phyloP scores from a whole-genome alignment of 2,329 filamentous ascomycete species.

The Colletotrichum scovillei region DNA sequence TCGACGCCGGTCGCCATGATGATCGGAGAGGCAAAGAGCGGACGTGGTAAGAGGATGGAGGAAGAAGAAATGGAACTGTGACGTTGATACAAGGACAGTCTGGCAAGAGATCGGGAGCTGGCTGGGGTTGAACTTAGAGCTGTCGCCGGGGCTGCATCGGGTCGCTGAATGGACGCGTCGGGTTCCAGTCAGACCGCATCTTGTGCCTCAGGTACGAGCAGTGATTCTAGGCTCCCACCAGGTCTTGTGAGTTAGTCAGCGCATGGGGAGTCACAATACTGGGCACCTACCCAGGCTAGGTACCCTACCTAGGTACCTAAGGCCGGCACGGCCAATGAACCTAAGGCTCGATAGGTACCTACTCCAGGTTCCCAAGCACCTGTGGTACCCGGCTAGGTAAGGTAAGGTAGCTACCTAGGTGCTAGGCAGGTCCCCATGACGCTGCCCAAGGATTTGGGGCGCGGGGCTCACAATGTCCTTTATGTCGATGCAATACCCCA shows the following conservation, averaged over 20 bases:
- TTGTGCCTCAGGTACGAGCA: slow-evolving; percentile 7
- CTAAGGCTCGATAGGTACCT: no score
- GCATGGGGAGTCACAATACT: no score
- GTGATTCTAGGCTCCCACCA: not conserved
- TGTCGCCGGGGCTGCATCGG: not conserved
- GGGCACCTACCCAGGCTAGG: no score
- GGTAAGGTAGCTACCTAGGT: no score
- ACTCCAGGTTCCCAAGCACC: no score
- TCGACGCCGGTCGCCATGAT: slow-evolving; percentile 87
- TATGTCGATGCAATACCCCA: not conserved
- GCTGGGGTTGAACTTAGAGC: not conserved
- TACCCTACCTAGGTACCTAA: no score
- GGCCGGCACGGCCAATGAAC: no score
- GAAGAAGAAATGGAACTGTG: not conserved
- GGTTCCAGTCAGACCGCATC: not conserved
- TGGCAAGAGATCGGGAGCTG: not conserved
- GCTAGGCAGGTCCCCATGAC: not conserved
- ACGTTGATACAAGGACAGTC: slow-evolving; percentile 3
- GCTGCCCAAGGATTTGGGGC: not conserved
- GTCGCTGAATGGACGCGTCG: slow-evolving; percentile 13
- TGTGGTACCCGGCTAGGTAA: no score
- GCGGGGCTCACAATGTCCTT: not conserved
- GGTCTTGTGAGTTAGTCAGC: not conserved
- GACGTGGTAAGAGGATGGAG: slow-evolving; percentile 25
- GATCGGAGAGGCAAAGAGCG: slow-evolving; percentile 17